Evolutionary conservation across 495 filamentous ascomycete species (phyloP), one percentile per base, ranked within the genome.

Genomic region (Talaromyces ruber): DNA sequence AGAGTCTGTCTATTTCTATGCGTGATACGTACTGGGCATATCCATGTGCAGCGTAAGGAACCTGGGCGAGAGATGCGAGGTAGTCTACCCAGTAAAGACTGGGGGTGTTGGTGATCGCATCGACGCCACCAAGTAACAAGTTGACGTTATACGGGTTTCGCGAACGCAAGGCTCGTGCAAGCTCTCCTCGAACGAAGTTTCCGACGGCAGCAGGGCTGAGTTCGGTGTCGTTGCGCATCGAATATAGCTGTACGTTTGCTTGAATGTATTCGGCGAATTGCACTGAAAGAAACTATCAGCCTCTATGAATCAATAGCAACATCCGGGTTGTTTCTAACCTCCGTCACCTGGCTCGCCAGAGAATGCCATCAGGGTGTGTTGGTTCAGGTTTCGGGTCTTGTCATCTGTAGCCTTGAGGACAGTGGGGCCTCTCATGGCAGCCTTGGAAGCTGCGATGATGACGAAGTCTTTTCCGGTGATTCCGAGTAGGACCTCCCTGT

Each of bases 191-290:
- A 63, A 97, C 91, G 70, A 97, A 98, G 79, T 86, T 87, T 53
- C 91, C 89, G 30, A 97, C 86, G 12, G 93, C 94, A 26, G 88
- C 84, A 14, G 94, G 93, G 39, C 89, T 88, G 54, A 99, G 84
- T 67, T 96, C 91, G 68, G 88, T 88, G 68, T 91, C 87, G 71
- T 98, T 98, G 64, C 94, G 92, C 93, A 97, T 99, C 65, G 89
- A 91, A 76, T 99, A 99, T 70, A 99, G 88, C 75, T 93, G 89
- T 68, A 95, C 87, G 72, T 99, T 98, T 65, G 94, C 95, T 85
- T 97, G 92, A 77, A 98, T 92, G 79, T 92, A 98, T 81, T 99
- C 94, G 69, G 94, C 91, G 74, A 99, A 99, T 86, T 99, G 94
- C 56, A 98, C 94, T 96, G 51, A 37, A 53, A 53, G 63, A 14